A percentile compares a stretch with the other conserved stretches of the same genome.
These are phyloP conservation scores for Toxicodendron radicans DNA, from an alignment of 345 rosid species.

Conservation along the genomic window DNA sequence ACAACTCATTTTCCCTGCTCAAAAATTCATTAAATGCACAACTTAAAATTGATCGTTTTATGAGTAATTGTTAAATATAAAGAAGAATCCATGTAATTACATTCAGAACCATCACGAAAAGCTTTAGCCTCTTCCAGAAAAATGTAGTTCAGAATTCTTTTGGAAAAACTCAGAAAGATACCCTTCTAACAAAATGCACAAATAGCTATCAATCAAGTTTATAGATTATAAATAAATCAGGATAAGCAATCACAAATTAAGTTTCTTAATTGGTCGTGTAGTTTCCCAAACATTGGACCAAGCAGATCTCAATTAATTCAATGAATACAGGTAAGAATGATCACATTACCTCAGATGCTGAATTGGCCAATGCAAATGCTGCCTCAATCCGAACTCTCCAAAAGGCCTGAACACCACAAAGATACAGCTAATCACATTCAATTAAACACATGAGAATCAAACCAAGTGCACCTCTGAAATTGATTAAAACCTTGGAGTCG, in stretches of 20 bases:
- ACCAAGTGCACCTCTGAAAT: constrained; percentile 17
- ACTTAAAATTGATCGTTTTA: not conserved
- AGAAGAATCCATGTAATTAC: not conserved
- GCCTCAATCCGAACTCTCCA: constrained; percentile 98
- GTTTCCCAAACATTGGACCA: not conserved
- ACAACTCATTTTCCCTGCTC: not conserved
- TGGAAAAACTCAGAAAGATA: not conserved
- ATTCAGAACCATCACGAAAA: not conserved
- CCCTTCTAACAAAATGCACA: not conserved
- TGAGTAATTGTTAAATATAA: not conserved
- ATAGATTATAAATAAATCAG: not conserved
- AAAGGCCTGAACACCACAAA: constrained; percentile 61
- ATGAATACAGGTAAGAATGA: constrained; percentile 16
- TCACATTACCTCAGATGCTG: constrained; percentile 79
- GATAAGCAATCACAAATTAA: not conserved
- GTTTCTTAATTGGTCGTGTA: not conserved
- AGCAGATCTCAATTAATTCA: not conserved
- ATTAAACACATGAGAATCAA: constrained; percentile 10
- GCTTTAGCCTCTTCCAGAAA: not conserved
- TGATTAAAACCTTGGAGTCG: constrained; percentile 72
- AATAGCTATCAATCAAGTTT: not conserved
- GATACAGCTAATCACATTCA: constrained; percentile 1
- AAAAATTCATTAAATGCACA: not conserved
- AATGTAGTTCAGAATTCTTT: not conserved
- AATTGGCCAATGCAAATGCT: constrained; percentile 88